phyloP scores from a whole-genome alignment of 1,139 yeast species.

The Geotrichum fermentans region DNA sequence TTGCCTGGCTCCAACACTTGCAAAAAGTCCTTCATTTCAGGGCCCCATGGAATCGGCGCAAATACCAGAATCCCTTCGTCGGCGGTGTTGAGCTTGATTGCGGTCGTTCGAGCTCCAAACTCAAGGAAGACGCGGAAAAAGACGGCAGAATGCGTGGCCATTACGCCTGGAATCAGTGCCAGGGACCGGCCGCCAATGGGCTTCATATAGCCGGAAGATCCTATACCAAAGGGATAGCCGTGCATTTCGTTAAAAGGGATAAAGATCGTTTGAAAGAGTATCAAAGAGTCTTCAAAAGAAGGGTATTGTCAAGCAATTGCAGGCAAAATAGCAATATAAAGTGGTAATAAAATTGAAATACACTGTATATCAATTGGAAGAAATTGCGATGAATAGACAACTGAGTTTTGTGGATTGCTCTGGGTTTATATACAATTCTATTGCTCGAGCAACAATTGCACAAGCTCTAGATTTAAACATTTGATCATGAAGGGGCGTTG shows the following conservation, averaged over 20 bases:
- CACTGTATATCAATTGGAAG: too few species aligned
- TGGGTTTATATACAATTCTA: too few species aligned
- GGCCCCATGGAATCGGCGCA: slow-evolving; percentile 58
- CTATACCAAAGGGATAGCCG: slow-evolving; percentile 19
- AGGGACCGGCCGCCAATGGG: slow-evolving; percentile 46
- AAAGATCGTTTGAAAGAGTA: background rate
- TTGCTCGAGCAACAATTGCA: too few species aligned
- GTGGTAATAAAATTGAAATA: too few species aligned
- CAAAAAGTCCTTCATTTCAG: slow-evolving; percentile 40
- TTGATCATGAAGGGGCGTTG: too few species aligned
- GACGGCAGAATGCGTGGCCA: slow-evolving; percentile 46
- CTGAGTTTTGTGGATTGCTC: too few species aligned
- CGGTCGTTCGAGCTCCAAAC: slow-evolving; percentile 60
- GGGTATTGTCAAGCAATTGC: too few species aligned
- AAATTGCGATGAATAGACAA: too few species aligned
- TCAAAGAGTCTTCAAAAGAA: background rate
- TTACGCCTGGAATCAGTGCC: slow-evolving; percentile 41
- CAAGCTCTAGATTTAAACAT: too few species aligned
- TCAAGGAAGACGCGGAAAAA: slow-evolving; percentile 35
- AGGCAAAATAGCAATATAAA: too few species aligned
- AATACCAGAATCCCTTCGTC: slow-evolving; percentile 43
- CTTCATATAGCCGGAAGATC: slow-evolving; percentile 20
- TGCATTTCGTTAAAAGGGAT: slow-evolving; percentile 3
- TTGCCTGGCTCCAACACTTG: slow-evolving; percentile 40
- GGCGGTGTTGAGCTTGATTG: slow-evolving; percentile 34